These are phyloP conservation scores for Euphrasia confusa DNA, from an alignment of 257 asterid genomes.

Conservation along the genomic window DNA sequence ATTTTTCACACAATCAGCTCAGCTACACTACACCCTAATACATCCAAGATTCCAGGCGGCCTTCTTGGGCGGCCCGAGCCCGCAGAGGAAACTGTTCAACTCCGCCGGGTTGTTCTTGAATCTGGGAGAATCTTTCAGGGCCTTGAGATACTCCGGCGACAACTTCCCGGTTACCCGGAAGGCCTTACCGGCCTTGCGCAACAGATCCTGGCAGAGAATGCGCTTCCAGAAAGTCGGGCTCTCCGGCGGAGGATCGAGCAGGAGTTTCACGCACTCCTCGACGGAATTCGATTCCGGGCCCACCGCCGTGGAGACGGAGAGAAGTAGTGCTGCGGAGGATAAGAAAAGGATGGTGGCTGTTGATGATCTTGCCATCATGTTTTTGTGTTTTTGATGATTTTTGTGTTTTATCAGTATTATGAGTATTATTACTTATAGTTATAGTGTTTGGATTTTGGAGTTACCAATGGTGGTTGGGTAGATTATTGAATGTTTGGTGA, in stretches of 20 bases:
- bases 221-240: neutral
- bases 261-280: slow-evolving; percentile 19
- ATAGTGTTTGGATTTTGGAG: too few species aligned
- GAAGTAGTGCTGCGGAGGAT: neutral
- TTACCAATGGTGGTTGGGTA: too few species aligned
- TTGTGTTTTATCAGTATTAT: too few species aligned
- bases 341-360: neutral
- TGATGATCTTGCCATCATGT: too few species aligned
- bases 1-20: too few species aligned
- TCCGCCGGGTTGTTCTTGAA: slow-evolving; percentile 5
- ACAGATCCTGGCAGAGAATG: slow-evolving; percentile 19
- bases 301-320: slow-evolving; percentile 15
- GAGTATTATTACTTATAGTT: too few species aligned
- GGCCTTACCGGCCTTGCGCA: neutral
- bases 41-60: slow-evolving; percentile 1
- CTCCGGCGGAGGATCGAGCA: slow-evolving; percentile 1
- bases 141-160: slow-evolving; percentile 16
- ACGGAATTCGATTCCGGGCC: neutral
- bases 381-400: too few species aligned
- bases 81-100: slow-evolving; percentile 12
- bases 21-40: neutral
- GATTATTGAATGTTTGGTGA: too few species aligned
- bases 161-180: slow-evolving; percentile 11
- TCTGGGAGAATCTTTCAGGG: slow-evolving; percentile 11
- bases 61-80: neutral